Evolutionary conservation across 768 basidiomycete genomes (phyloP), one percentile per base, ranked within the genome.

Genomic region (Pluteus cervinus): DNA sequence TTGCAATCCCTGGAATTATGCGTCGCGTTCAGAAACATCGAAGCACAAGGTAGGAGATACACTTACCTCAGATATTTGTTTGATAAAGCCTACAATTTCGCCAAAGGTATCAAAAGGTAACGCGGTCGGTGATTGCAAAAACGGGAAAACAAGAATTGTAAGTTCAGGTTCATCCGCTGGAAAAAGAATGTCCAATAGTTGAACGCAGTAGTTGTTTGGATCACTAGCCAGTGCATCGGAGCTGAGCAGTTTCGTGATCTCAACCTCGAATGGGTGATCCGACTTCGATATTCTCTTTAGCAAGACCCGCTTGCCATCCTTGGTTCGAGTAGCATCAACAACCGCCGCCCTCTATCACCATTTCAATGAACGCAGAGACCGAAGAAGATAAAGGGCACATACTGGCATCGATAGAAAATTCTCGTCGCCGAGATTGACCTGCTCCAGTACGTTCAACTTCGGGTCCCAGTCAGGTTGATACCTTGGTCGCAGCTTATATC

Each of bases 201-300:
- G 62, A 3, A 61, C 51, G 10, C 63, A 65, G 32, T 63, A 61
- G n/a, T 67, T 71, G 29, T 44, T 36, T 24, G 55, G 41, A 35
- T 56, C 44, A 18, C 20, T 17, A 1, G 33, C 32, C 6, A 48
- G 33, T 5, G 42, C 33, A 7, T 44, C 38, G 11, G 40, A 35
- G n/a, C n/a, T n/a, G 39, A 56, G 43, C 50, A 56, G 44, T 39
- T 20, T 33, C 1, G 43, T 51, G 24, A 69, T 62, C 2, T 58
- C 43, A n/a, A 54, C 38, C 16, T 72, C 66, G n/a, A n/a, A n/a
- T n/a, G n/a, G n/a, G n/a, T n/a, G n/a, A n/a, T n/a, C n/a, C 0
- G 52, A 47, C 1, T n/a, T 6, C n/a, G 36, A 18, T 2, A 63
- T 24, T 9, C 38, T 10, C 41, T 66, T 68, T 16, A 70, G 35